Evolutionary conservation across 2,329 filamentous ascomycete genomes (phyloP).

Genomic region (Claviceps fusiformis): DNA sequence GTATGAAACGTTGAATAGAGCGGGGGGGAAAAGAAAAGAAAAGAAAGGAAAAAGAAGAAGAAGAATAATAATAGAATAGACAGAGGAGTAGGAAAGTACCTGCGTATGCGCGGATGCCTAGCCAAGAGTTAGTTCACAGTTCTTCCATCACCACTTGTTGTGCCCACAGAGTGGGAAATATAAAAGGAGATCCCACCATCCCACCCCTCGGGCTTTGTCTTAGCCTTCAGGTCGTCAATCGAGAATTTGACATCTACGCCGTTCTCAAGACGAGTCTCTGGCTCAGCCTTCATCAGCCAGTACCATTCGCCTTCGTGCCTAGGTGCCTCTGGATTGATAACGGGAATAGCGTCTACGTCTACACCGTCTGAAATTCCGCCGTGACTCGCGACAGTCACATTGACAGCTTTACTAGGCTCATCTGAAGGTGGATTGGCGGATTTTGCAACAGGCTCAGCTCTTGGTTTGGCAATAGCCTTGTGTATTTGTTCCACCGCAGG

Average conservation of each 20-base stretch:
- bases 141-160: background rate
- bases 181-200: slow-evolving; percentile 47
- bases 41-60: no score
- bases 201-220: slow-evolving; percentile 73
- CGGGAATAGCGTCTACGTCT: slow-evolving; percentile 21
- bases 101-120: slow-evolving; percentile 36
- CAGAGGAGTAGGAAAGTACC: slow-evolving; percentile 16
- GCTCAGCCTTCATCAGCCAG: slow-evolving; percentile 82
- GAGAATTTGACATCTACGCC: slow-evolving; percentile 85
- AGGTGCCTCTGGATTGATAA: slow-evolving; percentile 23
- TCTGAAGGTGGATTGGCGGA: background rate
- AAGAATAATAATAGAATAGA: no score
- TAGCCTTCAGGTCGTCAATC: slow-evolving; percentile 72
- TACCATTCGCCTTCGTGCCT: slow-evolving; percentile 36
- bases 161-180: background rate
- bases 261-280: slow-evolving; percentile 73
- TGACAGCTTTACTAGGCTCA: background rate
- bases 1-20: background rate
- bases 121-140: background rate
- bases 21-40: no score
- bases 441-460: background rate
- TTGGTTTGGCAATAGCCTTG: background rate
- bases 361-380: background rate
- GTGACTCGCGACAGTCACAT: background rate
- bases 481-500: background rate